Conservation (phyloP, 345 rosid genomes). For the Gossypium bickii region DNA sequence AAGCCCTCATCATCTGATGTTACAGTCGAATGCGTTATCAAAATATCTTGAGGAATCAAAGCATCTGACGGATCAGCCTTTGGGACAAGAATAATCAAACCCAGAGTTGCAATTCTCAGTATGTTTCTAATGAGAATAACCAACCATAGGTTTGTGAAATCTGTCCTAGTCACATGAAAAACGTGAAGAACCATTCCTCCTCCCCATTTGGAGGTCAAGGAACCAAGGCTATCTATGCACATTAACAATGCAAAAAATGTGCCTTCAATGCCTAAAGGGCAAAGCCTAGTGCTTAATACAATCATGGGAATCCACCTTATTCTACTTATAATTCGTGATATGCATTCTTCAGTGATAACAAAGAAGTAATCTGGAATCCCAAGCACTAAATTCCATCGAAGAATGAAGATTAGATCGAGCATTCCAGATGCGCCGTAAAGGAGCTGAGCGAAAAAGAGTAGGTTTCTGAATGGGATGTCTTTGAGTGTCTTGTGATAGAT, state of each 20-base stretch:
- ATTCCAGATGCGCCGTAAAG: conserved; percentile 57
- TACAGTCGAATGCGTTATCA: conserved; percentile 12
- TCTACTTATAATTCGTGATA: conserved; percentile 47
- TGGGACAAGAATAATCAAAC: conserved; percentile 65
- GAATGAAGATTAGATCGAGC: conserved; percentile 67
- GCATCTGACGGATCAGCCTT: conserved; percentile 43
- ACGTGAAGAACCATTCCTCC: conserved; percentile 62
- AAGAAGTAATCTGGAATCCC: conserved; percentile 76
- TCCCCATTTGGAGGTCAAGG: conserved; percentile 56
- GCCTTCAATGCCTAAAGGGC: conserved; percentile 80
- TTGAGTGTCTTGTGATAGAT: conserved; percentile 72
- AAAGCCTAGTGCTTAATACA: conserved; percentile 63
- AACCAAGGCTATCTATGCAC: conserved; percentile 73
- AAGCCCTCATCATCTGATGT: not conserved
- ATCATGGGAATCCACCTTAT: conserved; percentile 83
- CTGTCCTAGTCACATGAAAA: conserved; percentile 55
- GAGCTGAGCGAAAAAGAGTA: conserved; percentile 58
- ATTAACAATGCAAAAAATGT: conserved; percentile 70
- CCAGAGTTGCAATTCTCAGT: conserved; percentile 36
- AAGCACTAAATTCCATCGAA: conserved; percentile 55
- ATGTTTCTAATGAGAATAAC: conserved; percentile 35
- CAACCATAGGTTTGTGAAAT: conserved; percentile 61
- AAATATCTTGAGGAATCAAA: conserved; percentile 35
- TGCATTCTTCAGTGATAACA: conserved; percentile 62
- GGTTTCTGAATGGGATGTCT: conserved; percentile 51